A percentile compares a stretch with the other conserved stretches of the same genome.
Evolutionary conservation across 345 rosid genomes (phyloP).

Genomic region (Camelina hispida): DNA sequence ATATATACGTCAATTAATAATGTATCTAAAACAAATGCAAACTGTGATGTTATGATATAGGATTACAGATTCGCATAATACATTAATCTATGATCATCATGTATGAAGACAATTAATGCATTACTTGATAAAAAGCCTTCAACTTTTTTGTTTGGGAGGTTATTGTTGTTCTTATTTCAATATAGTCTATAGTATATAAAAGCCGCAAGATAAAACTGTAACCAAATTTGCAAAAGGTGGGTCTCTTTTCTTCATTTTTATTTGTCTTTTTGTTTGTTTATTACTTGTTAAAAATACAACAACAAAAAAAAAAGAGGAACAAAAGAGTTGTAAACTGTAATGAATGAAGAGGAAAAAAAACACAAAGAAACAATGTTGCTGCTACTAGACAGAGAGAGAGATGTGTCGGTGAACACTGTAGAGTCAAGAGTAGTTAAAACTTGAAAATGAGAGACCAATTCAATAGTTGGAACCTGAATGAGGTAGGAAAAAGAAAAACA

Average conservation of each 20-base stretch:
- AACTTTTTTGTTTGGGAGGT: not conserved
- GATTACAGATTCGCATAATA: not conserved
- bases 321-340: not conserved
- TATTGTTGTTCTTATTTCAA: not conserved
- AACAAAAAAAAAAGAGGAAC: not conserved
- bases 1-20: conserved; percentile 3
- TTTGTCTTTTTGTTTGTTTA: not conserved
- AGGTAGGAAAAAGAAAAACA: not conserved
- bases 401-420: conserved; percentile 34
- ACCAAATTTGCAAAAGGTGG: not conserved
- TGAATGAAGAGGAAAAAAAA: not conserved
- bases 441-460: conserved; percentile 28
- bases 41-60: not conserved
- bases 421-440: conserved; percentile 27
- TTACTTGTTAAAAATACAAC: not conserved
- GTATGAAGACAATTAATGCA: not conserved
- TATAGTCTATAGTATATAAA: not conserved
- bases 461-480: conserved; percentile 31
- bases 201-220: too few relatives aligned
- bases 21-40: not conserved
- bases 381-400: not conserved
- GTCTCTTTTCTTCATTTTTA: too few relatives aligned
- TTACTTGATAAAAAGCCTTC: not conserved
- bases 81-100: not conserved
- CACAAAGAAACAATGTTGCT: conserved; percentile 11